Base-by-base conservation (phyloP, 306 rosid genomes). In the Vachellia collinsii region DNA sequence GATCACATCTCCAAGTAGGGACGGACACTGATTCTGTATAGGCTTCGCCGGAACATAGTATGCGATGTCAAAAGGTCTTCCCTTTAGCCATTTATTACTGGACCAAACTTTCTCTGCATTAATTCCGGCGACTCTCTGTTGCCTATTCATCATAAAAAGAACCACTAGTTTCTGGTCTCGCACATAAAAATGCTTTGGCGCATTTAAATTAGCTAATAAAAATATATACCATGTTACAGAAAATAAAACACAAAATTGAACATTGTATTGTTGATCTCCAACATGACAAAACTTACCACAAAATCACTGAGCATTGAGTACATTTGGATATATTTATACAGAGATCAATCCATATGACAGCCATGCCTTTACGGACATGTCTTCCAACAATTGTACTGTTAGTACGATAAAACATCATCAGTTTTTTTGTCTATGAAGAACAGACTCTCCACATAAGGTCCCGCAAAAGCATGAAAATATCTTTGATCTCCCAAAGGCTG, bases 371-470 rank as follows among this genome's bases (percentile, higher is more conserved):
- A 53, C 14, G 0, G 8, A 20, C 36, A 58, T 9, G 3, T 22
- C 64, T 58, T 58, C 10, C 16, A 9, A 16, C 29, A 8, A 22
- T 11, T 22, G 36, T 50, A 22, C 11, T 22, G 36, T 50, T 65
- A 47, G 76, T 71, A 47, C 0, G 76, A 71, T 3, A 74, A 10
- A 36, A 5, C 77, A 74, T 37, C 77, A 53, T n/a, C 4, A 8
- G 8, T 5, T 11, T 43, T 20, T 25, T 51, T 37, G 75, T 67
- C 25, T 1, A 78, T 54, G 23, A 78, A 23, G 36, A 68, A 50
- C 11, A 78, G 19, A 39, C 81, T 78, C 68, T 67, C 75, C 11
- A 50, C 81, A 22, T 66, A 11, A 68, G 10, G 42, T 14, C 75
- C 75, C 3, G 25, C 54, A 48, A 38, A 50, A 50, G 43, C 25